These are phyloP conservation scores for Cercospora sp. DNA, from an alignment of 2,329 filamentous ascomycete species.

Conservation along the genomic window DNA sequence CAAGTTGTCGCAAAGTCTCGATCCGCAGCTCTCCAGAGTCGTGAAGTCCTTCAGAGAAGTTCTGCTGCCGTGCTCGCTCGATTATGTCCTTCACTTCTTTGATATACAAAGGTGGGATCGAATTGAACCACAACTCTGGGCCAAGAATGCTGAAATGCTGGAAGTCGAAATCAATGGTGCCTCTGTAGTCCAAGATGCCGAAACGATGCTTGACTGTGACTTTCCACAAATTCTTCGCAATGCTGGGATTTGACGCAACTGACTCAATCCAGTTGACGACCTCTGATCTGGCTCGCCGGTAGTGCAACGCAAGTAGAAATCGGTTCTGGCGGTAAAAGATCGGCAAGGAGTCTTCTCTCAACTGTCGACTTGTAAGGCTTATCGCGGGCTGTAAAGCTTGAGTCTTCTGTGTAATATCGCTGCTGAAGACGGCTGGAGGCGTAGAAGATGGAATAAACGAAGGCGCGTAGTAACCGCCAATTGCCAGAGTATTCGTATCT, in stretches of 20 bases:
- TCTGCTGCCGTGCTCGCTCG: slow-evolving; percentile 6
- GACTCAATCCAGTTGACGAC: slow-evolving; percentile 15
- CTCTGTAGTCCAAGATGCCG: slow-evolving; percentile 21
- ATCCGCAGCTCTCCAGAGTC: slow-evolving; percentile 10
- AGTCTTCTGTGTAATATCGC: slow-evolving; percentile 3
- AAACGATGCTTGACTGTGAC: slow-evolving; percentile 22
- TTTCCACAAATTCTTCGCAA: slow-evolving; percentile 13
- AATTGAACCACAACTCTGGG: slow-evolving; percentile 20
- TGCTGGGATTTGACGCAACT: neutral
- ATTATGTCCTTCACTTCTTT: slow-evolving; percentile 16
- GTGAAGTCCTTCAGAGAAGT: neutral
- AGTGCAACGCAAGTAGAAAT: slow-evolving; percentile 19
- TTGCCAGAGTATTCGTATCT: slow-evolving; percentile 4
- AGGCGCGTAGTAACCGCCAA: slow-evolving; percentile 17
- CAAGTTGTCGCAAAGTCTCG: slow-evolving; percentile 15
- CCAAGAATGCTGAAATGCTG: slow-evolving; percentile 16
- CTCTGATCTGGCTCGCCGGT: slow-evolving; percentile 15
- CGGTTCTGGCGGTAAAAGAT: slow-evolving; percentile 21
- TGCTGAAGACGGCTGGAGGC: slow-evolving; percentile 12
- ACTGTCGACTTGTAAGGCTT: slow-evolving; percentile 15
- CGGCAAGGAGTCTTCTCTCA: slow-evolving; percentile 17
- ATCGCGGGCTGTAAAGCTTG: slow-evolving; percentile 16
- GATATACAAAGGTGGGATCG: slow-evolving; percentile 16
- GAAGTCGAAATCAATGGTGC: slow-evolving; percentile 21
- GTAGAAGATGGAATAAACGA: slow-evolving; percentile 4